phyloP scores from a whole-genome alignment of 2,329 filamentous ascomycete species.

The Cladosporium sp. region DNA sequence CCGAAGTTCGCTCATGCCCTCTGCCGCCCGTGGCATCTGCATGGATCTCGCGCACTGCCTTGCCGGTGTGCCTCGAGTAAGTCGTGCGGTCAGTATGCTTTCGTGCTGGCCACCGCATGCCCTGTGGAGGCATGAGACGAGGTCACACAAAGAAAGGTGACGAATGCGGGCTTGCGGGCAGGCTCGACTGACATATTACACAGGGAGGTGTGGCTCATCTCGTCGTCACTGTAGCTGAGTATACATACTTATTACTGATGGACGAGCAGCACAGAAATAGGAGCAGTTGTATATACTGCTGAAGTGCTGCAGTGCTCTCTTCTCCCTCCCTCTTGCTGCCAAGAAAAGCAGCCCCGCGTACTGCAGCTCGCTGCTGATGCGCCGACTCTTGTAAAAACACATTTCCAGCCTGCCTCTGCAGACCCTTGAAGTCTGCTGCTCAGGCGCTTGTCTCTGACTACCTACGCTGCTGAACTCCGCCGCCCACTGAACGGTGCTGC shows the following conservation, averaged over 20 bases:
- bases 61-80: neutral
- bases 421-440: neutral
- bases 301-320: neutral
- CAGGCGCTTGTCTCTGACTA: neutral
- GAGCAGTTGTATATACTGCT: neutral
- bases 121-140: neutral
- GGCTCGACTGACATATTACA: neutral
- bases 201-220: neutral
- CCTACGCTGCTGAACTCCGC: neutral
- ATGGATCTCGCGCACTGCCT: conserved; percentile 10
- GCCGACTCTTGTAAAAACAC: neutral
- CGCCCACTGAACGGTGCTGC: neutral
- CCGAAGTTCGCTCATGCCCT: neutral
- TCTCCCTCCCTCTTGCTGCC: neutral
- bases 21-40: conserved; percentile 15
- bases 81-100: neutral
- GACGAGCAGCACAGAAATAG: neutral
- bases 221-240: neutral
- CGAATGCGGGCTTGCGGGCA: neutral
- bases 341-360: neutral
- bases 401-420: neutral
- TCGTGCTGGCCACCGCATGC: neutral
- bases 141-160: neutral
- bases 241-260: neutral
- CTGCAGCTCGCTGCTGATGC: neutral